These are phyloP conservation scores for Apiotrichum laibachii DNA, from an alignment of 1,284 basidiomycete genomes.

Conservation along the genomic window DNA sequence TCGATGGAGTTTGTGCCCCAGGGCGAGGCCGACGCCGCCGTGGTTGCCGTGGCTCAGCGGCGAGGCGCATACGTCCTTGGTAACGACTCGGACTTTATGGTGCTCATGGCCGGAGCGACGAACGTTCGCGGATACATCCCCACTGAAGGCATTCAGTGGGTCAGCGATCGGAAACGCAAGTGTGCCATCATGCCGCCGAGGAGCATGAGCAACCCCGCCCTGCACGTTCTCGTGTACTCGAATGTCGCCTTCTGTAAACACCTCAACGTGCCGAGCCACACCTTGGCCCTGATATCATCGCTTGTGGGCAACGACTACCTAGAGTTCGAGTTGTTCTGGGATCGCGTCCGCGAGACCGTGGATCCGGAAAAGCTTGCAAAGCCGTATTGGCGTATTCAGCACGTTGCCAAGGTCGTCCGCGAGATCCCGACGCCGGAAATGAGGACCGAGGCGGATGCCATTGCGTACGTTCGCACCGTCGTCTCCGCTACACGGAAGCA, in stretches of 20 bases:
- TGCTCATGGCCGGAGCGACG: conserved; percentile 64
- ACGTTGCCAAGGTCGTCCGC: neutral
- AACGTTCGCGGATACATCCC: conserved; percentile 67
- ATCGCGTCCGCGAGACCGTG: neutral
- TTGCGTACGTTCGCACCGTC: neutral
- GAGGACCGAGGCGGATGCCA: neutral
- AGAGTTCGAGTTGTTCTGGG: neutral
- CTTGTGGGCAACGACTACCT: conserved; percentile 82
- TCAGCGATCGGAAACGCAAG: conserved; percentile 34
- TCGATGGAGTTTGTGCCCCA: conserved; percentile 61
- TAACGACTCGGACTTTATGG: conserved; percentile 75
- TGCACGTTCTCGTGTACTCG: conserved; percentile 60
- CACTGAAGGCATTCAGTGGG: conserved; percentile 74
- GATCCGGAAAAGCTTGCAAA: neutral
- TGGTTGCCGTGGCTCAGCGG: conserved; percentile 73
- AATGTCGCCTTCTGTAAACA: conserved; percentile 63
- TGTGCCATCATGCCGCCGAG: conserved; percentile 61
- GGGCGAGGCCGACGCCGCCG: conserved; percentile 80
- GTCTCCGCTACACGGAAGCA: neutral
- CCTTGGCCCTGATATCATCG: conserved; percentile 76
- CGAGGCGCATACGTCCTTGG: conserved; percentile 71
- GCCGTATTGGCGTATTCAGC: neutral
- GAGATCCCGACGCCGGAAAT: neutral
- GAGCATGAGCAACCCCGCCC: conserved; percentile 46
- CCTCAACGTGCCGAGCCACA: conserved; percentile 64